Evolutionary conservation across 208 protist genomes (phyloP).

Genomic region (Trypanosoma boissoni): DNA sequence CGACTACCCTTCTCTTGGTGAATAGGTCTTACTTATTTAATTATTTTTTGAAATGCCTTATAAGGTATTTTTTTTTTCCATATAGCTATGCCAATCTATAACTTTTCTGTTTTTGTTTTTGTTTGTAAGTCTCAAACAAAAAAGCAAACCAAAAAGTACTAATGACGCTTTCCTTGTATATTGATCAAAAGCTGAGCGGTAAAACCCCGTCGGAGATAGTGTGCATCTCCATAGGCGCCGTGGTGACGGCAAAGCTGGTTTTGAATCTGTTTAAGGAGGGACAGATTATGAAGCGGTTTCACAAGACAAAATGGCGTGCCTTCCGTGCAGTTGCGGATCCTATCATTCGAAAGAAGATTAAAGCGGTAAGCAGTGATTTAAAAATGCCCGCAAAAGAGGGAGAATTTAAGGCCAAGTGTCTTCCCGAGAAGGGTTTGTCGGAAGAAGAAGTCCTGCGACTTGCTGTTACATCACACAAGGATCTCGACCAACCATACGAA

Average conservation of each 20-base stretch:
- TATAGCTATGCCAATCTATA: slow-evolving; percentile 1
- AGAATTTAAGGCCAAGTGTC: slow-evolving; percentile 62
- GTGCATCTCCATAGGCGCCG: slow-evolving; percentile 40
- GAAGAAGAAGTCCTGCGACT: slow-evolving; percentile 65
- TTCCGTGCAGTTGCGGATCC: slow-evolving; percentile 52
- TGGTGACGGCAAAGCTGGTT: slow-evolving; percentile 33
- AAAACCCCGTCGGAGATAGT: slow-evolving; percentile 55
- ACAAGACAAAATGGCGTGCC: slow-evolving; percentile 49
- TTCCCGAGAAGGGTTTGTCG: slow-evolving; percentile 48
- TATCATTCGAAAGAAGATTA: slow-evolving; percentile 53
- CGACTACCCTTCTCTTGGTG: slow-evolving; percentile 8
- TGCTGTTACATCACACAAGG: slow-evolving; percentile 43
- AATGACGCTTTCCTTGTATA: slow-evolving; percentile 45
- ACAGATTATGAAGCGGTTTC: slow-evolving; percentile 44
- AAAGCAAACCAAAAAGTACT: slow-evolving; percentile 9
- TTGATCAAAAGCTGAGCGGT: slow-evolving; percentile 57
- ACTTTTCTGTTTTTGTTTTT: slow-evolving; percentile 23
- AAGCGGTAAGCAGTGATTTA: slow-evolving; percentile 30
- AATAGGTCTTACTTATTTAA: neutral
- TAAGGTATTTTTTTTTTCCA: neutral
- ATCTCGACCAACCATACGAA: slow-evolving; percentile 72
- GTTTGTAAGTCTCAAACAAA: neutral
- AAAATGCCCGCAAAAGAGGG: slow-evolving; percentile 67
- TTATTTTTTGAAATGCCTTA: slow-evolving; percentile 1
- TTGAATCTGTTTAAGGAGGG: slow-evolving; percentile 48